Percentiles rank a stretch among this genome's conserved stretches.
phyloP scores from a whole-genome alignment of 202 grass and related monocot genomes.

The Zizania palustris region DNA sequence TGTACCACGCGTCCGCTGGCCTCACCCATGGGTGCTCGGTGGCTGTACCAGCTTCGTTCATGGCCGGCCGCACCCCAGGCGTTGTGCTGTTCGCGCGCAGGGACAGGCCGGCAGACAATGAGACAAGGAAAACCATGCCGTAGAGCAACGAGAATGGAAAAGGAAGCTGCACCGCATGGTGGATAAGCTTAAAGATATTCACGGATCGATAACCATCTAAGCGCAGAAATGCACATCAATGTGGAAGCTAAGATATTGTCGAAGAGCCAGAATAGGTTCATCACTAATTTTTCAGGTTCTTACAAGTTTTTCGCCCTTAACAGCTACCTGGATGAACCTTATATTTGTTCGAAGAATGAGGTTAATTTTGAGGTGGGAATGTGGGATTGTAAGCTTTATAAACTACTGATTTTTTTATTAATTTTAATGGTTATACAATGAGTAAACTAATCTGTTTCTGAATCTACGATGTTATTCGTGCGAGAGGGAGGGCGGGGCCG shows the following conservation, averaged over 20 bases:
- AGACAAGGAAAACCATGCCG: constrained; percentile 53
- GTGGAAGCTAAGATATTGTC: constrained; percentile 65
- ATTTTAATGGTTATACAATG: neutral
- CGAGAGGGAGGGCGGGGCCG: too few relatives aligned
- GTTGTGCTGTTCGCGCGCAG: too few relatives aligned
- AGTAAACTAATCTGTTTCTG: neutral
- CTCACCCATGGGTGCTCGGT: too few relatives aligned
- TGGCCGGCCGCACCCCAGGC: too few relatives aligned
- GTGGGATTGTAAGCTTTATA: neutral
- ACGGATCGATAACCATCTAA: constrained; percentile 74
- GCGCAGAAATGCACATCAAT: constrained; percentile 85
- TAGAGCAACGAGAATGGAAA: constrained; percentile 95
- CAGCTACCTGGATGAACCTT: constrained; percentile 1
- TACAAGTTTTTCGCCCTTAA: neutral
- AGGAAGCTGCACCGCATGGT: constrained; percentile 72
- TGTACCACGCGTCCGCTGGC: too few relatives aligned
- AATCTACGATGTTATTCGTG: too few relatives aligned
- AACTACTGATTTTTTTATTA: neutral
- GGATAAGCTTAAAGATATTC: constrained; percentile 85
- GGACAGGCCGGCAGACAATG: too few relatives aligned
- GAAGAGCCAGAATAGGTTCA: constrained; percentile 76
- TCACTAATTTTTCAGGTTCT: constrained; percentile 86
- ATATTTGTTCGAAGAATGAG: constrained; percentile 21
- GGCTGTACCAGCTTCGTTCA: too few relatives aligned
- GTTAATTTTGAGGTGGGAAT: constrained; percentile 15